phyloP scores from a whole-genome alignment of 305 asterid genomes.

The Euphrasia arctica region DNA sequence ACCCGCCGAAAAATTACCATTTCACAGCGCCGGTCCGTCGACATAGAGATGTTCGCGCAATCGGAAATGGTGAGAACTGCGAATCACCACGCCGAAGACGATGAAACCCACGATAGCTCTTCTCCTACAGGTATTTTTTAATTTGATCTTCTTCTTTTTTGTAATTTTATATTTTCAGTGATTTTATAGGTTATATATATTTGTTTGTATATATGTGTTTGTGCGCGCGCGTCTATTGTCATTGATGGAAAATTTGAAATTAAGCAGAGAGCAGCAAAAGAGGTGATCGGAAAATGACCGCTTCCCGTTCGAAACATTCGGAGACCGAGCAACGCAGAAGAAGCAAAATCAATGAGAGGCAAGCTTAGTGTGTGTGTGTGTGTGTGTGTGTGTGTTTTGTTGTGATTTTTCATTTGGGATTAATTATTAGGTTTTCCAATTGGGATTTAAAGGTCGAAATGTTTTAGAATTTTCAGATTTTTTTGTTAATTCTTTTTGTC shows the following conservation, averaged over 20 bases:
- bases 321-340: constrained; percentile 84
- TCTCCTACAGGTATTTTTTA: neutral
- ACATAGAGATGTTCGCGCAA: neutral
- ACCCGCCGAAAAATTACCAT: neutral
- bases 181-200: neutral
- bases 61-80: constrained; percentile 7
- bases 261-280: constrained; percentile 8
- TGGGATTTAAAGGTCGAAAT: neutral
- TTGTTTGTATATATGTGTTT: neutral
- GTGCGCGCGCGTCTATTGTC: neutral
- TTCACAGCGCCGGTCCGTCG: neutral
- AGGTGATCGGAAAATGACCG: constrained; percentile 42
- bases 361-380: constrained; percentile 12
- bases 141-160: neutral
- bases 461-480: neutral
- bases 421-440: neutral
- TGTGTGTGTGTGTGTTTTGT: no score
- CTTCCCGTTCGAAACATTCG: constrained; percentile 71
- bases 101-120: constrained; percentile 5
- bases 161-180: neutral
- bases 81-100: neutral
- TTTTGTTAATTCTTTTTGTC: neutral
- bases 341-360: constrained; percentile 86
- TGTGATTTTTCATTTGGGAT: no score
- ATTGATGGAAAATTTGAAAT: neutral